Base-by-base conservation (phyloP, 306 rosid species). In the Acacia acuminata region DNA sequence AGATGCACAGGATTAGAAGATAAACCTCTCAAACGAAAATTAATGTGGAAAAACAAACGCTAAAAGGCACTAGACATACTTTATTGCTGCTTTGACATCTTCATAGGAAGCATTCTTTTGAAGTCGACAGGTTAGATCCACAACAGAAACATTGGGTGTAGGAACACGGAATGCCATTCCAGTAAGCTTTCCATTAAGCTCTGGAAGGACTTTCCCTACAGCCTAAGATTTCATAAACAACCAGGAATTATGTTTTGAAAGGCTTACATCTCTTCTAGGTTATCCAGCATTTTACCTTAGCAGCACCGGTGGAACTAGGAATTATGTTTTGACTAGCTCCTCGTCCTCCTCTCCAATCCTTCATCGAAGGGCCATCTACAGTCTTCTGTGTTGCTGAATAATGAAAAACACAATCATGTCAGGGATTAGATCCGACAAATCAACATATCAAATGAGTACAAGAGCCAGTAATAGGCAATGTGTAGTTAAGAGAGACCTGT, bases 121-220 rank as follows among this genome's bases (percentile, higher is more conserved):
- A 81, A 96, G 97, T 79, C 98, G 97, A 81, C 99, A 96, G 40
- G 99, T 96, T 67, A 96, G 86, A 88, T 96, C 99, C 78, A 96
- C 99, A 1, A 96, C 99, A 78, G 99, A 96, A 24, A 96, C 98
- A 84, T 96, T 94, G 48, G 98, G 89, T 66, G 99, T 94, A 53
- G 99, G 99, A 32, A 96, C 98, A 42, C 99, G 97, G 88, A 96
- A 94, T 40, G 99, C 97, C 99, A 96, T 96, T 81, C 99, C 99
- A 65, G 99, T 96, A 56, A 96, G 99, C 86, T 94, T 96, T 73
- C 99, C 98, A 83, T 96, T 96, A 61, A 96, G 94, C 72, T 94
- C 97, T 13, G 99, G 99, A 79, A 96, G 97, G 86, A 96, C 99
- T 89, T 96, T 96, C 20, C 99, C 99, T 72, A 96, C 98, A 82